Conservation (phyloP, 345 rosid genomes). For the Salix dunnii region DNA sequence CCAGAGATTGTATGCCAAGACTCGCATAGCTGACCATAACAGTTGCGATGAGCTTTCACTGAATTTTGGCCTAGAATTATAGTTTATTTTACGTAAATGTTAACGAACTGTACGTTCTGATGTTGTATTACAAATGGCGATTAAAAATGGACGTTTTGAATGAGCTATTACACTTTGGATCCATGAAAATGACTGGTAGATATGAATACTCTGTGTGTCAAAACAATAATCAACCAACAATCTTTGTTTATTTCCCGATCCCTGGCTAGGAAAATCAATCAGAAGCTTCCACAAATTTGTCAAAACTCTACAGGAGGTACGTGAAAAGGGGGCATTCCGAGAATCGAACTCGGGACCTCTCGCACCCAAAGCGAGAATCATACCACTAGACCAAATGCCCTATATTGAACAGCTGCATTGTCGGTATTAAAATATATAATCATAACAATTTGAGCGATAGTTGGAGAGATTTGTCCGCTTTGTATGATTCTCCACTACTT, state of each 20-base stretch:
- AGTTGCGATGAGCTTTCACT: not conserved
- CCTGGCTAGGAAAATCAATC: not conserved
- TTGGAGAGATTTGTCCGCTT: no score
- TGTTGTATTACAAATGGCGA: not conserved
- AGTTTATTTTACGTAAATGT: not conserved
- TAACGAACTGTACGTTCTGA: not conserved
- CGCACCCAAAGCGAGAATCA: slow-evolving; percentile 88
- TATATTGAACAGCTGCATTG: no score
- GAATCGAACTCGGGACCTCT: slow-evolving; percentile 77
- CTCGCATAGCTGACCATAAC: not conserved
- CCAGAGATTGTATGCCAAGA: not conserved
- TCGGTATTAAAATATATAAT: no score
- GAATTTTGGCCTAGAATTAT: not conserved
- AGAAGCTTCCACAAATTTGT: no score
- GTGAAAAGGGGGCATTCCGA: slow-evolving; percentile 76
- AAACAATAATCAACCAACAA: no score
- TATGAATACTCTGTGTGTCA: no score
- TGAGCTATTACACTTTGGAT: no score
- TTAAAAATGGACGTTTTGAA: no score
- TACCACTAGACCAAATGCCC: slow-evolving; percentile 52
- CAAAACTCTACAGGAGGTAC: no score
- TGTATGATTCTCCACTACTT: no score
- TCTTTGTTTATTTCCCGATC: not conserved
- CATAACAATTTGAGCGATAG: no score
- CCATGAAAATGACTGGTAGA: no score